These are phyloP conservation scores for Glaciozyma martinii DNA, from an alignment of 768 basidiomycete genomes.

Conservation along the genomic window DNA sequence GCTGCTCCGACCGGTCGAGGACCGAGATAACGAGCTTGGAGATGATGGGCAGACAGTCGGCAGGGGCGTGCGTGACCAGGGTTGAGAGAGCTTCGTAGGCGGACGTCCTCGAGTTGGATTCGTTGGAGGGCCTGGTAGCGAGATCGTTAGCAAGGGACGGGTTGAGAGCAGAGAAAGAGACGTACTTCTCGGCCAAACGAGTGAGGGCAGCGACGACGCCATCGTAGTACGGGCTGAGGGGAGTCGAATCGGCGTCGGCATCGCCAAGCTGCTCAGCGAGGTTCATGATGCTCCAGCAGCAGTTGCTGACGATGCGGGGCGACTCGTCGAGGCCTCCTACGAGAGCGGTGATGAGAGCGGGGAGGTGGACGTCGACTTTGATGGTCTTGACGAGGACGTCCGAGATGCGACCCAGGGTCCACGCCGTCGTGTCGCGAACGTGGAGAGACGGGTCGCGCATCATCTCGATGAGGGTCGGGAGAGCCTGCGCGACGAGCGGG, in stretches of 20 bases:
- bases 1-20: constrained; percentile 80
- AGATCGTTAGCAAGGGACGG: neutral
- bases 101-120: constrained; percentile 84
- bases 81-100: constrained; percentile 93
- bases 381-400: constrained; percentile 77
- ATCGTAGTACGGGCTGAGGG: constrained; percentile 81
- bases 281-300: constrained; percentile 95
- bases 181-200: constrained; percentile 75
- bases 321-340: constrained; percentile 68
- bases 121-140: constrained; percentile 56
- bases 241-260: constrained; percentile 53
- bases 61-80: constrained; percentile 68
- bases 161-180: neutral
- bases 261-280: constrained; percentile 80
- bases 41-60: constrained; percentile 69
- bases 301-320: constrained; percentile 82
- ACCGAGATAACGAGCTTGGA: constrained; percentile 72
- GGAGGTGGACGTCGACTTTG: constrained; percentile 72
- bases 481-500: constrained; percentile 85
- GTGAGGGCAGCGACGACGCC: constrained; percentile 75
- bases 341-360: constrained; percentile 69
- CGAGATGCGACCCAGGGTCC: constrained; percentile 93
- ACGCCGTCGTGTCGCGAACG: constrained; percentile 94
- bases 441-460: constrained; percentile 61
- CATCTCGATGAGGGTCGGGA: constrained; percentile 89